These are phyloP conservation scores for Neurospora cerealis DNA, from an alignment of 495 filamentous ascomycete genomes.

Conservation along the genomic window DNA sequence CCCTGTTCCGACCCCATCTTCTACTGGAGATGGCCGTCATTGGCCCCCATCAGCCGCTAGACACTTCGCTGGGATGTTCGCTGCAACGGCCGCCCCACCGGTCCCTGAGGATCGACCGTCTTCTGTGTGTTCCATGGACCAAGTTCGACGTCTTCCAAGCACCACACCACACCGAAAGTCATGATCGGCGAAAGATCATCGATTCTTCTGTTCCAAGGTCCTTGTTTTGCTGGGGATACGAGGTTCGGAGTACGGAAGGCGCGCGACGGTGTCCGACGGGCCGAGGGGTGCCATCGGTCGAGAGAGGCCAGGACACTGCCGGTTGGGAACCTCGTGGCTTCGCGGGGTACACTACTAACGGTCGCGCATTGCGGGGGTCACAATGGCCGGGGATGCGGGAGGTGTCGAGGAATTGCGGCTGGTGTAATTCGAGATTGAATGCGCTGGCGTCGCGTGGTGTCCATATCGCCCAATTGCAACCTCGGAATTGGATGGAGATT, in stretches of 20 bases:
- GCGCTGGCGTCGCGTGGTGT: too few relatives aligned
- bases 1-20: neutral
- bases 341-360: neutral
- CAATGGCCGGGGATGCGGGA: neutral
- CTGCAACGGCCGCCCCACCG: neutral
- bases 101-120: neutral
- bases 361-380: neutral
- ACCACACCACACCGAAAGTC: neutral
- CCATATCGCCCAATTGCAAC: too few relatives aligned
- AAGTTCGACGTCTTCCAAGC: neutral
- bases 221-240: neutral
- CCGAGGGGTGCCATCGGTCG: neutral
- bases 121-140: neutral
- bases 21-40: neutral
- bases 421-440: neutral
- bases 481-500: neutral
- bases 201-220: neutral
- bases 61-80: neutral
- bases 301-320: too few relatives aligned
- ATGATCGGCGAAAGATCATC: neutral
- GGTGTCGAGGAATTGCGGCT: neutral
- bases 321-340: neutral
- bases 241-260: neutral
- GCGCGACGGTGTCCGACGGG: neutral
- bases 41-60: neutral